These are phyloP conservation scores for Gaertneriomyces semiglobifer DNA, from an alignment of 192 early-diverging fungal genomes.

Conservation along the genomic window DNA sequence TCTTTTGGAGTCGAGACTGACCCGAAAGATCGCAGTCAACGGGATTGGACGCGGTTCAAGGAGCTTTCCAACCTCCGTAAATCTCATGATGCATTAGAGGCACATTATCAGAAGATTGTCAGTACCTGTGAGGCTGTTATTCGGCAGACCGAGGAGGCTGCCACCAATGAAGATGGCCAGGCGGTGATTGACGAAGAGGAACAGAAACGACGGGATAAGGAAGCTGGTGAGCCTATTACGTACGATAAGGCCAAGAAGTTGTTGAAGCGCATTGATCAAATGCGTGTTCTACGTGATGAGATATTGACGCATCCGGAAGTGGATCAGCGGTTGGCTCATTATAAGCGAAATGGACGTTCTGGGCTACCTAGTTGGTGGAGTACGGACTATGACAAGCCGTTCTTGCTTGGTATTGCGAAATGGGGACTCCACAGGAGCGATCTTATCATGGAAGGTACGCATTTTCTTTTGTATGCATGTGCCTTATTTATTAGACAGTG, in stretches of 20 bases:
- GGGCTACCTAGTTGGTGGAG: conserved; percentile 72
- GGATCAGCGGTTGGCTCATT: conserved; percentile 26
- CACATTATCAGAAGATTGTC: conserved; percentile 60
- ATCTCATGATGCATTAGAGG: conserved; percentile 64
- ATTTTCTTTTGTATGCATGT: conserved; percentile 5
- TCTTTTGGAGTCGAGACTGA: conserved; percentile 48
- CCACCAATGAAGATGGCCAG: conserved; percentile 19
- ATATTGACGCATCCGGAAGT: conserved; percentile 56
- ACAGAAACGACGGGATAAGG: conserved; percentile 15
- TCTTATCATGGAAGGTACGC: conserved; percentile 57
- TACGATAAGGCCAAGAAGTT: conserved; percentile 67
- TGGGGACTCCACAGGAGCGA: conserved; percentile 69
- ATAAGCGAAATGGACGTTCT: conserved; percentile 38
- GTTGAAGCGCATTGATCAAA: conserved; percentile 64
- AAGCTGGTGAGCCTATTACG: conserved; percentile 51
- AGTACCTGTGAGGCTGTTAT: conserved; percentile 59
- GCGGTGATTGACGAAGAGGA: conserved; percentile 35
- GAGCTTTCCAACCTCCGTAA: conserved; percentile 65
- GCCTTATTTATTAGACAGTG: conserved; percentile 10
- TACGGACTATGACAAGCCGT: conserved; percentile 60
- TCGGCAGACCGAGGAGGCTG: conserved; percentile 10
- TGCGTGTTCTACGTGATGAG: conserved; percentile 65
- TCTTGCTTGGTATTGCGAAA: conserved; percentile 66
- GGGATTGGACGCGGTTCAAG: conserved; percentile 68
- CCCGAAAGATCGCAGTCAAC: conserved; percentile 3